A percentile compares a stretch with the other conserved stretches of the same genome.
These are phyloP conservation scores for Suillus sp. DNA, from an alignment of 768 basidiomycete genomes.

Conservation along the genomic window DNA sequence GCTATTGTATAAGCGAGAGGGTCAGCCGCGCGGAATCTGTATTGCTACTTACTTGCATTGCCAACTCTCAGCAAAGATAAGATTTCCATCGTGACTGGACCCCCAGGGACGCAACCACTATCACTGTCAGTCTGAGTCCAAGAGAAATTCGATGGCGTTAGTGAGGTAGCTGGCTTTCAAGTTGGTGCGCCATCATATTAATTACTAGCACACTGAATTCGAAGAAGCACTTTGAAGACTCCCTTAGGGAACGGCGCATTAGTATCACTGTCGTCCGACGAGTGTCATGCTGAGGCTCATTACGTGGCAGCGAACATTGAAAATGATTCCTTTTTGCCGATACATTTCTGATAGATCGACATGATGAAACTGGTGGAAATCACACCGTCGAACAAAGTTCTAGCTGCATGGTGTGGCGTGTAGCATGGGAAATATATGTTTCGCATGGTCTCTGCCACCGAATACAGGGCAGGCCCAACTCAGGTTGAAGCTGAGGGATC, in stretches of 20 bases:
- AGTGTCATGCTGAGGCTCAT: no score
- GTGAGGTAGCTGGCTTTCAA: not conserved
- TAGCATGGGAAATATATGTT: not conserved
- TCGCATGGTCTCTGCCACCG: not conserved
- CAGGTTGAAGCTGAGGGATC: not conserved
- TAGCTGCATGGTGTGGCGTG: not conserved
- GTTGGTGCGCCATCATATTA: not conserved
- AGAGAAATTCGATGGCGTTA: not conserved
- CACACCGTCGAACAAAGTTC: not conserved
- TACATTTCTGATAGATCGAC: not conserved
- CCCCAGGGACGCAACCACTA: not conserved
- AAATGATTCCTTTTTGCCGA: no score
- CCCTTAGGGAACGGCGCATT: no score
- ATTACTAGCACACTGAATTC: no score
- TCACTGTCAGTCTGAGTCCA: not conserved
- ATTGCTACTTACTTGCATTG: not conserved
- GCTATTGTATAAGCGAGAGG: not conserved
- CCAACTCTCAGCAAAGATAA: not conserved
- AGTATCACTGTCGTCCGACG: no score
- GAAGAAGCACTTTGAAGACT: no score
- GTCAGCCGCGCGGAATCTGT: not conserved
- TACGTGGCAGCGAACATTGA: no score
- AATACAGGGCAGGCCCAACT: not conserved
- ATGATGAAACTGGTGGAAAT: not conserved
- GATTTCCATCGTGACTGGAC: not conserved